Evolutionary conservation across 148 eudicot genomes (phyloP).

Genomic region (Rhododendron mucronatum): DNA sequence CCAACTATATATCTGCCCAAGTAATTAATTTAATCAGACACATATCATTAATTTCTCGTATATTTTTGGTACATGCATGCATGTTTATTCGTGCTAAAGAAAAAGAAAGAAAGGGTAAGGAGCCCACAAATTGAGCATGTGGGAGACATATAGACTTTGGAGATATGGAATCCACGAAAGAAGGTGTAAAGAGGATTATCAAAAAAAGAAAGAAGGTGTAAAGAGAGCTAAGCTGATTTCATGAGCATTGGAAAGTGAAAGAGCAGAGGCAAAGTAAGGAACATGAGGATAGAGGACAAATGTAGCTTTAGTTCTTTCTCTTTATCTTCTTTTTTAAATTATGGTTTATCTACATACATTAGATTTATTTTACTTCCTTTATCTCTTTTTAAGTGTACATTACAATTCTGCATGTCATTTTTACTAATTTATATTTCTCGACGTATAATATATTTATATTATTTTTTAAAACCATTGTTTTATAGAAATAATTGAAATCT

Average conservation of each 20-base stretch:
- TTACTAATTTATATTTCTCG: too few relatives aligned
- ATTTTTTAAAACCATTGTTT: too few relatives aligned
- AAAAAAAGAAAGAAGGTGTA: conserved; percentile 7
- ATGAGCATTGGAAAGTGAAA: conserved; percentile 23
- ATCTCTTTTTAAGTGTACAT: too few relatives aligned
- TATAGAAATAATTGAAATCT: too few relatives aligned
- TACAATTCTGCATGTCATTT: too few relatives aligned
- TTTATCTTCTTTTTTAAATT: conserved; percentile 16
- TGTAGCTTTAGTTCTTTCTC: conserved; percentile 23
- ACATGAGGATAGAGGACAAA: conserved; percentile 38
- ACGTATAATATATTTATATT: too few relatives aligned
- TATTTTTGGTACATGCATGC: too few relatives aligned
- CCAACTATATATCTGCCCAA: neutral
- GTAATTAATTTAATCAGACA: neutral
- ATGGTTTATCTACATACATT: neutral
- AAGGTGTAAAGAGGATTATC: neutral
- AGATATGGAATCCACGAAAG: conserved; percentile 27
- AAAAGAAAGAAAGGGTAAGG: neutral
- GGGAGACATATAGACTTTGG: conserved; percentile 26
- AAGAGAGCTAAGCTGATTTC: conserved; percentile 12
- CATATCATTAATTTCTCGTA: neutral
- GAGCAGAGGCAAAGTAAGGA: conserved; percentile 30
- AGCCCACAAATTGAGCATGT: conserved; percentile 13
- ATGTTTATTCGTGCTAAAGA: neutral
- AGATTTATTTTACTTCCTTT: neutral